Evolutionary conservation across 1,139 yeast genomes (phyloP).

Genomic region (Arxiozyma slooffiae): DNA sequence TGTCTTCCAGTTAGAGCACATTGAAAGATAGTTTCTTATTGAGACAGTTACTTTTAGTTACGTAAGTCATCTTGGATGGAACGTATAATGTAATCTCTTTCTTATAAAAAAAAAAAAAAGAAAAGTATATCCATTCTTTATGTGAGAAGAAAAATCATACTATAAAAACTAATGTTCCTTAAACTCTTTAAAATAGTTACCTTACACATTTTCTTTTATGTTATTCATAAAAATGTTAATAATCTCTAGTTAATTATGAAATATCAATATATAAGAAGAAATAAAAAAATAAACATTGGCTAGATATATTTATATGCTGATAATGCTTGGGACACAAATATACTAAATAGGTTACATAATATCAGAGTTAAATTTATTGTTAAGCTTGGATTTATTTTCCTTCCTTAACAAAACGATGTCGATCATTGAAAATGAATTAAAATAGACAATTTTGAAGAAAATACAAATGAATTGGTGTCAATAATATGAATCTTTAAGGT

Average conservation of each 20-base stretch:
- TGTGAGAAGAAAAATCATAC: slow-evolving; percentile 25
- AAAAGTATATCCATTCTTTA: slow-evolving; percentile 32
- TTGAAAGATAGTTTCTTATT: not conserved
- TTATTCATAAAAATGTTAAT: slow-evolving; percentile 48
- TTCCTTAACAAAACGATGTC: slow-evolving; percentile 45
- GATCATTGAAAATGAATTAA: slow-evolving; percentile 33
- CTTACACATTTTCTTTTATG: slow-evolving; percentile 38
- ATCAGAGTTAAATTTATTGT: slow-evolving; percentile 60
- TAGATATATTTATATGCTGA: too few species aligned
- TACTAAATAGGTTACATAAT: slow-evolving; percentile 62
- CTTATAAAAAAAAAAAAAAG: too few species aligned
- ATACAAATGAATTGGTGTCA: slow-evolving; percentile 9
- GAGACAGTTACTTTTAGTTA: slow-evolving; percentile 12
- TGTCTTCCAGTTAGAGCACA: not conserved
- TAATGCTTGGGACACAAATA: too few species aligned
- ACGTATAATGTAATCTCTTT: slow-evolving; percentile 22
- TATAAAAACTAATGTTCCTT: slow-evolving; percentile 27
- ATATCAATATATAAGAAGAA: slow-evolving; percentile 70
- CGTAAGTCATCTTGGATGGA: slow-evolving; percentile 28
- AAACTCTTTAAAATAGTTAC: slow-evolving; percentile 25
- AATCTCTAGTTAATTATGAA: slow-evolving; percentile 70
- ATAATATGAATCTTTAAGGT: slow-evolving; percentile 11
- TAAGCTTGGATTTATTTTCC: slow-evolving; percentile 64
- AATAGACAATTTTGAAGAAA: slow-evolving; percentile 6
- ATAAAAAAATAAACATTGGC: too few species aligned